A percentile compares a stretch with the other conserved stretches of the same genome.
Conservation (phyloP, 2,329 filamentous ascomycete species). For the Metarhizium guizhouense region DNA sequence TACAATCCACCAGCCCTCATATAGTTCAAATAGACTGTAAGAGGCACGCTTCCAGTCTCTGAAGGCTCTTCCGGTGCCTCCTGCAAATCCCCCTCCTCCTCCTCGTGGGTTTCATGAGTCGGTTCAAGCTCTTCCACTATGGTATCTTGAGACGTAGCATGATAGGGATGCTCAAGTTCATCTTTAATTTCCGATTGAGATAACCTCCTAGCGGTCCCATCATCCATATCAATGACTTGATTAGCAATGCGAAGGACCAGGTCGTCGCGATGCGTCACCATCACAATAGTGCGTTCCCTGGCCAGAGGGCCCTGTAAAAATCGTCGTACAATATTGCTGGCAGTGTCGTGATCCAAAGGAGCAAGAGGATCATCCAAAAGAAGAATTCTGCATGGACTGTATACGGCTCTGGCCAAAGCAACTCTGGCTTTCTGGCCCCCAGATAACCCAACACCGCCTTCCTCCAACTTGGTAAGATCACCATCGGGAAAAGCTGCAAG, state of each 20-base stretch:
- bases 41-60: slow-evolving; percentile 61
- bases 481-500: slow-evolving; percentile 46
- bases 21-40: slow-evolving; percentile 74
- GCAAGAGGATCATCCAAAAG: slow-evolving; percentile 56
- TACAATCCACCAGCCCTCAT: slow-evolving; percentile 68
- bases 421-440: slow-evolving; percentile 57
- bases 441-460: slow-evolving; percentile 53
- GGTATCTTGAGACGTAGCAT: slow-evolving; percentile 12
- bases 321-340: slow-evolving; percentile 51
- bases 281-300: slow-evolving; percentile 60
- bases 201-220: slow-evolving; percentile 46
- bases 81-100: slow-evolving; percentile 10
- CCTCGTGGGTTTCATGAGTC: slow-evolving; percentile 23
- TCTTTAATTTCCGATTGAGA: slow-evolving; percentile 34
- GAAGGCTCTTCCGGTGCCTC: slow-evolving; percentile 24
- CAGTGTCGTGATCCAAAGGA: slow-evolving; percentile 53
- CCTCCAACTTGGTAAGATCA: slow-evolving; percentile 50
- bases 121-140: slow-evolving; percentile 13
- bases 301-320: slow-evolving; percentile 51
- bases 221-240: slow-evolving; percentile 61
- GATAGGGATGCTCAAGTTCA: slow-evolving; percentile 28
- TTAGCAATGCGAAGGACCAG: slow-evolving; percentile 64
- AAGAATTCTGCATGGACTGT: slow-evolving; percentile 47
- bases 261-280: slow-evolving; percentile 74
- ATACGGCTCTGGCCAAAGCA: slow-evolving; percentile 53